phyloP scores from a whole-genome alignment of 768 basidiomycete genomes.

The Dentipellis fragilis region DNA sequence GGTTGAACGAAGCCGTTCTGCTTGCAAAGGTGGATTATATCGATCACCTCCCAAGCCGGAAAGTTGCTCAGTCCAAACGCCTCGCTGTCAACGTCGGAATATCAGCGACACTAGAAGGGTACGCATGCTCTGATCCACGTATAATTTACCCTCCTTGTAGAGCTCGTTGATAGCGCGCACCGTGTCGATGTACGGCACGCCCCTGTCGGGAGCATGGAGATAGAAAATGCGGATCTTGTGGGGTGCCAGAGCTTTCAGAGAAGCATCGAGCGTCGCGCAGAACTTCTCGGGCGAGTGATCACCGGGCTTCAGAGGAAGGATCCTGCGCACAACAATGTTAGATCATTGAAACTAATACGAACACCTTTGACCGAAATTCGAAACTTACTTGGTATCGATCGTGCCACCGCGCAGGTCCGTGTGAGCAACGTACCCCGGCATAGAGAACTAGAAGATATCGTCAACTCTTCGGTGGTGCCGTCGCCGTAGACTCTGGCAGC shows the following conservation, averaged over 20 bases:
- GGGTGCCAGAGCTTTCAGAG: constrained; percentile 34
- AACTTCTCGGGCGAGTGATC: constrained; percentile 31
- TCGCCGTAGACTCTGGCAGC: constrained; percentile 39
- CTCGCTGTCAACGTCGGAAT: constrained; percentile 24
- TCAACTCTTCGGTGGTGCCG: constrained; percentile 46
- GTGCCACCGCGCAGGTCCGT: constrained; percentile 28
- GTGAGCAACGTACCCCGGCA: no score
- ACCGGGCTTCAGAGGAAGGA: constrained; percentile 31
- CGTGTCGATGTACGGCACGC: constrained; percentile 47
- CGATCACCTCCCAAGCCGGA: constrained; percentile 51
- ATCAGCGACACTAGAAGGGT: not conserved
- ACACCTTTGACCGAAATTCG: not conserved
- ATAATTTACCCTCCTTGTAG: constrained; percentile 50
- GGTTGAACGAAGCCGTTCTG: constrained; percentile 44
- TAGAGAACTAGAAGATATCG: not conserved
- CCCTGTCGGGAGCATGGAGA: constrained; percentile 51
- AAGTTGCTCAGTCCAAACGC: constrained; percentile 59
- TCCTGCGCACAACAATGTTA: constrained; percentile 13
- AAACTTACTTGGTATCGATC: constrained; percentile 39
- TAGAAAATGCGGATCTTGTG: constrained; percentile 43
- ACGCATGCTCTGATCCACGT: constrained; percentile 9
- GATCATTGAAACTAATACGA: not conserved
- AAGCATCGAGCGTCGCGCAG: constrained; percentile 34
- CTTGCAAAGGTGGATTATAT: constrained; percentile 47
- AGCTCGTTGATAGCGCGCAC: constrained; percentile 42